Conservation (phyloP, 1,284 basidiomycete species). For the Volvariella volvacea region DNA sequence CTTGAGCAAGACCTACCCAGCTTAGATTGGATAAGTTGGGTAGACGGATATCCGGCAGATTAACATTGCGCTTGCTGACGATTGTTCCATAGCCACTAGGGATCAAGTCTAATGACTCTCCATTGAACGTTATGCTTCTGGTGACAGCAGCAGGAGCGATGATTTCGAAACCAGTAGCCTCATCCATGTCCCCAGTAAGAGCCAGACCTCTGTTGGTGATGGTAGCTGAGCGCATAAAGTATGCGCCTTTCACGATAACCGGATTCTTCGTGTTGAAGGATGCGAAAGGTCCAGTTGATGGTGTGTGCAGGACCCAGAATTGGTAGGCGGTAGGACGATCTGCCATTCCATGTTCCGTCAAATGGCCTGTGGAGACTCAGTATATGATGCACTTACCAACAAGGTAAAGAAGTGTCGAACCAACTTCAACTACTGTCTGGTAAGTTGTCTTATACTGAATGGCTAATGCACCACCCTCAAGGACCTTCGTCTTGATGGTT, state of each 20-base stretch:
- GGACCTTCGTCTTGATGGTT: constrained; percentile 25
- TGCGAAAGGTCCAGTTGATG: constrained; percentile 27
- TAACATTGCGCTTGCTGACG: constrained; percentile 18
- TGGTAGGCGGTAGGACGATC: constrained; percentile 42
- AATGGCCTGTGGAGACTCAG: not conserved
- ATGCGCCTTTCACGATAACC: constrained; percentile 41
- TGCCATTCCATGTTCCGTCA: constrained; percentile 11
- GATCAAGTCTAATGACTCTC: constrained; percentile 19
- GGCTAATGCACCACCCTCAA: constrained; percentile 25
- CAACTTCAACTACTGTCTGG: constrained; percentile 38
- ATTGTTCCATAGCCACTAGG: constrained; percentile 34
- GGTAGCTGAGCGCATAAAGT: constrained; percentile 34
- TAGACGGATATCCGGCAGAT: constrained; percentile 24
- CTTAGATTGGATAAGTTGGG: constrained; percentile 24
- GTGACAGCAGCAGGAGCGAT: constrained; percentile 32
- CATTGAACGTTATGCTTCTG: constrained; percentile 33
- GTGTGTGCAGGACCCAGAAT: constrained; percentile 42
- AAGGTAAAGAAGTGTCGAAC: constrained; percentile 34
- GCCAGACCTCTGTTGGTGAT: constrained; percentile 27
- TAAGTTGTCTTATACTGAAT: constrained; percentile 38
- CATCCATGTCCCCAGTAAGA: constrained; percentile 35
- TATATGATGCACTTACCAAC: constrained; percentile 24
- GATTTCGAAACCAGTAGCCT: constrained; percentile 34
- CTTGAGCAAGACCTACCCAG: constrained; percentile 27
- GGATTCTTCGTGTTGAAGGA: constrained; percentile 32